Percentiles rank a stretch among this genome's conserved stretches.
These are phyloP conservation scores for Penicillium simplicissimum DNA, from an alignment of 495 filamentous ascomycete genomes.

Conservation along the genomic window DNA sequence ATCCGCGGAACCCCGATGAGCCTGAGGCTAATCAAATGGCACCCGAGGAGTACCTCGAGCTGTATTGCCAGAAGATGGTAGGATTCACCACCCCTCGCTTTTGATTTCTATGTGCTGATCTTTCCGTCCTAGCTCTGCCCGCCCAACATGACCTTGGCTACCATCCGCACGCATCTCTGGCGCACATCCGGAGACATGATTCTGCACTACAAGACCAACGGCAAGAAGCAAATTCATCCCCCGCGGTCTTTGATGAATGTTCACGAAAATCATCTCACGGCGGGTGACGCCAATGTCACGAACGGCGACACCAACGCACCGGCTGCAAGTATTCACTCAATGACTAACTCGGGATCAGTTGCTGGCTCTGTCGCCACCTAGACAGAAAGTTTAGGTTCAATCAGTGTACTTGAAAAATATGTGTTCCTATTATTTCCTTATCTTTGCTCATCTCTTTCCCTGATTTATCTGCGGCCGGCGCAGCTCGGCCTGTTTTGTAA, in stretches of 20 bases:
- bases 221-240: slow-evolving; percentile 56
- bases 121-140: slow-evolving; percentile 51
- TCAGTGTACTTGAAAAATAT: neutral
- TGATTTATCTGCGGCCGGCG: neutral
- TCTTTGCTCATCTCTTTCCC: slow-evolving; percentile 7
- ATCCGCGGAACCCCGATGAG: slow-evolving; percentile 55
- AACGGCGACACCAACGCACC: slow-evolving; percentile 32
- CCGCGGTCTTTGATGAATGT: slow-evolving; percentile 22
- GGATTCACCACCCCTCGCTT: slow-evolving; percentile 28
- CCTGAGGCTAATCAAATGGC: slow-evolving; percentile 62
- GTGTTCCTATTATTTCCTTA: slow-evolving; percentile 5
- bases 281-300: slow-evolving; percentile 7
- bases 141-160: slow-evolving; percentile 85
- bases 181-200: slow-evolving; percentile 87
- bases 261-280: slow-evolving; percentile 21
- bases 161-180: slow-evolving; percentile 88
- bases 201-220: slow-evolving; percentile 88
- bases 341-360: slow-evolving; percentile 38
- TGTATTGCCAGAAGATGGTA: slow-evolving; percentile 92
- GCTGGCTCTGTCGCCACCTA: slow-evolving; percentile 33
- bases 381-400: neutral
- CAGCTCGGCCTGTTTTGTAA: neutral
- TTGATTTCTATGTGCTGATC: slow-evolving; percentile 17
- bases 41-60: slow-evolving; percentile 89
- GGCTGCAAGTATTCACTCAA: slow-evolving; percentile 39